phyloP scores from a whole-genome alignment of 2,329 filamentous ascomycete species.

The Ceratocystis eucalypticola region DNA sequence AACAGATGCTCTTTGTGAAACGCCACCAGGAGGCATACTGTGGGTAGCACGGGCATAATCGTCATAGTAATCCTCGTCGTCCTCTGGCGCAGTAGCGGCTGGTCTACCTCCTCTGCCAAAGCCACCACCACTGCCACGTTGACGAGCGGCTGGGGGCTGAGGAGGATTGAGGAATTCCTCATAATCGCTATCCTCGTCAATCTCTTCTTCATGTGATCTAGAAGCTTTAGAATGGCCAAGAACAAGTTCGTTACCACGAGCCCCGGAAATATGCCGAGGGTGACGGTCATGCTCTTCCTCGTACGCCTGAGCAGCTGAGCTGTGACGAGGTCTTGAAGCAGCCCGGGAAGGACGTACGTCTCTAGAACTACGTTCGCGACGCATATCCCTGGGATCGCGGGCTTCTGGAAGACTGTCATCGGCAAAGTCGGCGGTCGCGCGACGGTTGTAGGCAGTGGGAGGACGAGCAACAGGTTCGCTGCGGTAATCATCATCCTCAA shows the following conservation, averaged over 20 bases:
- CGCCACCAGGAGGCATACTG: slow-evolving; percentile 8
- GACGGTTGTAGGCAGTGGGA: slow-evolving; percentile 8
- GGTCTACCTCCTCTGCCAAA: slow-evolving; percentile 7
- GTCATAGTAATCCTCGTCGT: slow-evolving; percentile 17
- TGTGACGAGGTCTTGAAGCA: slow-evolving; percentile 10
- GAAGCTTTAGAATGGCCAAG: background rate
- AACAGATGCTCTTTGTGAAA: slow-evolving; percentile 1
- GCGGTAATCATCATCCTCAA: slow-evolving; percentile 9
- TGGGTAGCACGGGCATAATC: slow-evolving; percentile 6
- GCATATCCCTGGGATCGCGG: slow-evolving; percentile 6
- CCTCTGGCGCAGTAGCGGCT: slow-evolving; percentile 1
- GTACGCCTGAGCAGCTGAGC: background rate
- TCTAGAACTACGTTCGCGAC: background rate
- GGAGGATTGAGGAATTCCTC: background rate
- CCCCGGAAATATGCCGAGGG: background rate
- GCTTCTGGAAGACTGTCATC: background rate
- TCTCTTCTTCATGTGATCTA: slow-evolving; percentile 12
- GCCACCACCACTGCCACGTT: slow-evolving; percentile 2
- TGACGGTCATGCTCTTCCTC: slow-evolving; percentile 10
- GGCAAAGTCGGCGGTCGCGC: slow-evolving; percentile 1
- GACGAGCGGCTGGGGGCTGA: background rate
- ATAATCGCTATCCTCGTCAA: slow-evolving; percentile 16
- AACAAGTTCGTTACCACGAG: slow-evolving; percentile 16
- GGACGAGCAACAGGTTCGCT: slow-evolving; percentile 12
- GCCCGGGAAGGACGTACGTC: slow-evolving; percentile 10